A percentile compares a stretch with the other conserved stretches of the same genome.
Evolutionary conservation across 495 filamentous ascomycete species (phyloP).

Genomic region (Neurospora sp.): DNA sequence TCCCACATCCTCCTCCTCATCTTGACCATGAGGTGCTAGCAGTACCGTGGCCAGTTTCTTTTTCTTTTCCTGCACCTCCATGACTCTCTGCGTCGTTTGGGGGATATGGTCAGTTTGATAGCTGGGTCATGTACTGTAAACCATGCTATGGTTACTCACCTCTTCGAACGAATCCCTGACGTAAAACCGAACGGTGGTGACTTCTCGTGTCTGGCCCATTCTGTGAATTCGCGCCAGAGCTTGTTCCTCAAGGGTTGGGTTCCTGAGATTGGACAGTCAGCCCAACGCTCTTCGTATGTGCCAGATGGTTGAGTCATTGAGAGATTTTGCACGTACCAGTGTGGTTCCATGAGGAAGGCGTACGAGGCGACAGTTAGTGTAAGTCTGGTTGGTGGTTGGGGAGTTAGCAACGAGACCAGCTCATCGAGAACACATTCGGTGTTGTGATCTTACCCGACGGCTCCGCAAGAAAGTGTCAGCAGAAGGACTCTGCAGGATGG

Average conservation of each 20-base stretch:
- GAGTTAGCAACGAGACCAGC: background rate
- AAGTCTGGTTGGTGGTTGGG: constrained; percentile 12
- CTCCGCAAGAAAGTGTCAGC: constrained; percentile 32
- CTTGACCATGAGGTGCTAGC: background rate
- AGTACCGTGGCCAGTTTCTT: background rate
- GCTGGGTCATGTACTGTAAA: background rate
- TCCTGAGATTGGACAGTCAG: constrained; percentile 13
- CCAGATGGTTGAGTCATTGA: background rate
- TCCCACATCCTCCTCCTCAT: background rate
- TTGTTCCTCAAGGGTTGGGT: constrained; percentile 34
- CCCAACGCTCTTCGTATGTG: background rate
- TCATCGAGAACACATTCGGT: background rate
- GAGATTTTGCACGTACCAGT: constrained; percentile 14
- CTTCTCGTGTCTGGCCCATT: constrained; percentile 28
- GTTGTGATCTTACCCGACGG: constrained; percentile 23
- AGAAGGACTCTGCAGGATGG: constrained; percentile 22
- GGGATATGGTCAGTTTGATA: background rate
- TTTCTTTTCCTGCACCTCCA: background rate
- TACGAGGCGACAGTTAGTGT: constrained; percentile 28
- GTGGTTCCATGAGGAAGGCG: constrained; percentile 34
- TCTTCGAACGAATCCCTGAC: constrained; percentile 30
- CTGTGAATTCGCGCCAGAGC: constrained; percentile 29
- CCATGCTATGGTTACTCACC: constrained; percentile 1
- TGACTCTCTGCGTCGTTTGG: background rate
- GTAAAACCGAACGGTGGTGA: constrained; percentile 28